phyloP scores from a whole-genome alignment of 2,329 filamentous ascomycete genomes.

The Kalaharituber pfeilii region DNA sequence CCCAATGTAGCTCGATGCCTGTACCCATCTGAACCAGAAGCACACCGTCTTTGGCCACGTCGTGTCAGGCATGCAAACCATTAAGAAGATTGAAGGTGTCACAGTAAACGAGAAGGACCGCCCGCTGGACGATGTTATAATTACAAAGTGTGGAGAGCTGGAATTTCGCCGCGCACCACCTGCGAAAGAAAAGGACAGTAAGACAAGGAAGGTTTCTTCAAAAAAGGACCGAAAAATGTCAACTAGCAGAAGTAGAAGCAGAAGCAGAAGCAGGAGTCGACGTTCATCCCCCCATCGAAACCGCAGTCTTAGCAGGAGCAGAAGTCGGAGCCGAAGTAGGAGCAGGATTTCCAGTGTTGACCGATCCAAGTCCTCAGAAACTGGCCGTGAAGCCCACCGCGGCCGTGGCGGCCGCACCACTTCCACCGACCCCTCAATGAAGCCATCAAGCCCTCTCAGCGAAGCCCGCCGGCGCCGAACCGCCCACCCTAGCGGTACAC shows the following conservation, averaged over 20 bases:
- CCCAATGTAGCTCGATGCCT: conserved; percentile 10
- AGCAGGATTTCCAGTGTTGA: too few relatives aligned
- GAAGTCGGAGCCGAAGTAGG: background rate
- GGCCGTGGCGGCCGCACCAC: background rate
- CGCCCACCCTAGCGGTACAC: background rate
- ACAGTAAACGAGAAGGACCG: conserved; percentile 30
- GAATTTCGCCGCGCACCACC: conserved; percentile 11
- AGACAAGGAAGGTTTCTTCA: background rate
- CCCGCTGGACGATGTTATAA: conserved; percentile 18
- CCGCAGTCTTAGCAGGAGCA: too few relatives aligned
- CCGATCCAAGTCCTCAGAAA: background rate
- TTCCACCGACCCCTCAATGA: background rate
- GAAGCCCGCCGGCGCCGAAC: background rate
- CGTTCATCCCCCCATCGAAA: background rate
- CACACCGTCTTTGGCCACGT: conserved; percentile 51
- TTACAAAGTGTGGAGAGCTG: conserved; percentile 19
- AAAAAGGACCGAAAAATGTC: background rate
- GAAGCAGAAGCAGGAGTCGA: background rate
- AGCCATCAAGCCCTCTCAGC: background rate
- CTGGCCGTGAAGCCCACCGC: background rate
- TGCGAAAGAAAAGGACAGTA: background rate
- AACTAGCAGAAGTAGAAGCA: background rate
- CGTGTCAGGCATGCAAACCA: conserved; percentile 48
- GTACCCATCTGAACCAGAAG: conserved; percentile 16
- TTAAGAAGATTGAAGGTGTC: conserved; percentile 47